A percentile compares a stretch with the other conserved stretches of the same genome.
Conservation (phyloP, 345 rosid genomes). For the Eucalyptus pauciflora region DNA sequence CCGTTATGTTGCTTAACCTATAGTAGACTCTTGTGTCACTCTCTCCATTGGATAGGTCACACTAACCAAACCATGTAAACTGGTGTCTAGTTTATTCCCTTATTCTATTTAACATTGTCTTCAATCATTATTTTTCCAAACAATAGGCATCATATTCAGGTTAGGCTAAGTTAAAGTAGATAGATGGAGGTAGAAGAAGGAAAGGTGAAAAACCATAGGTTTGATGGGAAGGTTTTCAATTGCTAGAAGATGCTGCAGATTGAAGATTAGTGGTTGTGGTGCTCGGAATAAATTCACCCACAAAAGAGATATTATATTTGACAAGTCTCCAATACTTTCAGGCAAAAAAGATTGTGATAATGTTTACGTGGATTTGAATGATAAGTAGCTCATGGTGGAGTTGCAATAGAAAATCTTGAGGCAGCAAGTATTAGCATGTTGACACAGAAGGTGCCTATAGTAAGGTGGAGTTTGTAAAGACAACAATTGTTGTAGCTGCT, state of each 20-base stretch:
- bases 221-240: background rate
- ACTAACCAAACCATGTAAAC: background rate
- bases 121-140: background rate
- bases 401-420: background rate
- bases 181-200: background rate
- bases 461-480: background rate
- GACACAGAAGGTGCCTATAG: background rate
- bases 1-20: background rate
- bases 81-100: background rate
- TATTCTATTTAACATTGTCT: background rate
- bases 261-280: background rate
- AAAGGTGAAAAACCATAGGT: background rate
- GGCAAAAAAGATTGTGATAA: background rate
- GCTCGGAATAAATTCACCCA: background rate
- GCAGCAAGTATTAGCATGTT: accelerated
- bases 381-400: background rate
- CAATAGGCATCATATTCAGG: background rate
- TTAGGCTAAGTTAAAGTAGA: background rate
- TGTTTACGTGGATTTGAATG: background rate
- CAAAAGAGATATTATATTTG: background rate
- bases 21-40: background rate
- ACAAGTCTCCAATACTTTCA: background rate
- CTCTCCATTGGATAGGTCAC: background rate
- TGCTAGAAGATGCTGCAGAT: background rate
- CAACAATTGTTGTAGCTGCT: background rate